Conservation (phyloP, 1,139 yeast species). For the Zhuliangozyma blackwelliae region DNA sequence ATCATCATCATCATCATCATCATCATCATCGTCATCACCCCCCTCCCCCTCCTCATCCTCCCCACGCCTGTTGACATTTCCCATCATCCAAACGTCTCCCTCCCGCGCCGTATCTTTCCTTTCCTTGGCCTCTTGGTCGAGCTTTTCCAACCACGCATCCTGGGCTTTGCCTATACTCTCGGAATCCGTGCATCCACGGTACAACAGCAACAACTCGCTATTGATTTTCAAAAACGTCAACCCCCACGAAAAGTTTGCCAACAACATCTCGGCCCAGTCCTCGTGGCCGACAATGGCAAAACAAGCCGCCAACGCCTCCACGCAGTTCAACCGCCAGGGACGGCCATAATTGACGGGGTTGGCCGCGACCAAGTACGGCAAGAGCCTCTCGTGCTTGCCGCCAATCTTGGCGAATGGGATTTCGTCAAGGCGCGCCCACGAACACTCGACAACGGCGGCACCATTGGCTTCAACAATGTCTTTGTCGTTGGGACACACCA, state of each 20-base stretch:
- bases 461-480: constrained; percentile 77
- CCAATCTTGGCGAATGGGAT: constrained; percentile 93
- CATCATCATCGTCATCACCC: constrained; percentile 4
- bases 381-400: constrained; percentile 78
- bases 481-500: constrained; percentile 85
- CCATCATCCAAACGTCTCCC: constrained; percentile 74
- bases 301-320: constrained; percentile 96
- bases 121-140: constrained; percentile 66
- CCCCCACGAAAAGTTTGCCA: constrained; percentile 92
- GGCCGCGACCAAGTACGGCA: constrained; percentile 93
- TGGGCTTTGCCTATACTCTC: constrained; percentile 73
- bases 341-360: constrained; percentile 96
- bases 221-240: constrained; percentile 78
- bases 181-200: constrained; percentile 76
- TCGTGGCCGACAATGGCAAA: constrained; percentile 88
- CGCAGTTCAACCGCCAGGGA: constrained; percentile 96
- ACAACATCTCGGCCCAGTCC: constrained; percentile 81
- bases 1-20: constrained; percentile 6
- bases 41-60: constrained; percentile 7
- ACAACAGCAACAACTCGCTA: constrained; percentile 67
- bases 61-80: constrained; percentile 58
- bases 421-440: constrained; percentile 96
- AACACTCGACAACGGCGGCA: constrained; percentile 96
- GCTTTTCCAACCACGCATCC: constrained; percentile 63
- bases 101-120: constrained; percentile 51